Evolutionary conservation across 2,329 filamentous ascomycete species (phyloP), one percentile per base, ranked within the genome.

Genomic region (Aspergillus transmontanensis): DNA sequence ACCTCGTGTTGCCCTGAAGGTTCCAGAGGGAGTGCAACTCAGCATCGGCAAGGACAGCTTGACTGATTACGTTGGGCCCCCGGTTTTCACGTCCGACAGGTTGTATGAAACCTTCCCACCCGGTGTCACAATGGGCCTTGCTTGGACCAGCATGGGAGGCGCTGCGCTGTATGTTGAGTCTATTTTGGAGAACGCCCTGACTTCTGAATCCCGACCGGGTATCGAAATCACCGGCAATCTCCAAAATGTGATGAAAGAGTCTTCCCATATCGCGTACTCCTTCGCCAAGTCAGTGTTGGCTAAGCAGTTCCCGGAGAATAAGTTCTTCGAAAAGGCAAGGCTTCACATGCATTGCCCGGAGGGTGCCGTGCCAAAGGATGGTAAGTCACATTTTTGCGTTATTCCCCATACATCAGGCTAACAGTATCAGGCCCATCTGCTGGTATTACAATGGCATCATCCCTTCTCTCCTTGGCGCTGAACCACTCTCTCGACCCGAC

Each of bases 381-480:
- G 82, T 78, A 77, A 66, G 79, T 75, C 39, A 36, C 59, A n/a
- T 14, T 53, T n/a, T 61, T 58, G 36, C 16, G 39, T 61, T 54
- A 19, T 61, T 39, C 62, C 48, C 34, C 7, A 30, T 61, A 58
- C 46, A 41, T 30, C 6, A 5, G 64, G 70, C 60, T 48, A 56
- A 61, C 54, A 34, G 36, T 50, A 59, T 45, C 50, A 82, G 80
- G 91, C 0, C 92, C 92, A 5, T 94, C 90, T 55, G 95, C 95
- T 23, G 95, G 95, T 76, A 95, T 99, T 73, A 99, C 95, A 7
- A 99, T 99, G 95, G 91, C 95, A n/a, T 96, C 93, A 7, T 93
- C 91, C 63, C 80, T 99, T 71, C 83, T 99, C 57, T 94, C 91
- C 58, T 83, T 99, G 65, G 94, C 93, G 10, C 82, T 98, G 45